These are phyloP conservation scores for Trifolium fragiferum DNA, from an alignment of 306 rosid species.

Conservation along the genomic window DNA sequence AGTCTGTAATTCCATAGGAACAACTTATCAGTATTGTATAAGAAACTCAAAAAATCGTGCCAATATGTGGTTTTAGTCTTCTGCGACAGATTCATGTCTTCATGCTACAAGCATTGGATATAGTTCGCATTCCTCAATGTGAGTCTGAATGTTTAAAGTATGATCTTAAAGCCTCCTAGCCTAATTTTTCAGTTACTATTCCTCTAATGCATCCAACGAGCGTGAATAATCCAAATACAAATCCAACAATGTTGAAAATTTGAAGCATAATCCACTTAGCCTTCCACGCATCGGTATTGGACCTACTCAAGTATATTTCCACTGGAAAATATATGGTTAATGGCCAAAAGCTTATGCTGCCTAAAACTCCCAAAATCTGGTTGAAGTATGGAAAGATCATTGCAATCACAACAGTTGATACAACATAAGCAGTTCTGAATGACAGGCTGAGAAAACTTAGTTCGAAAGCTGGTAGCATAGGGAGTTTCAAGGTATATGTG, in stretches of 20 bases:
- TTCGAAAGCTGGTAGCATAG: constrained; percentile 50
- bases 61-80: neutral
- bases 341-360: constrained; percentile 72
- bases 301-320: constrained; percentile 58
- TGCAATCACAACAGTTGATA: constrained; percentile 55
- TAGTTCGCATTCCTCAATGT: neutral
- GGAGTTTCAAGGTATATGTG: constrained; percentile 46
- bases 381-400: constrained; percentile 75
- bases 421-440: constrained; percentile 65
- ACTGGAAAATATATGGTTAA: constrained; percentile 69
- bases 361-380: constrained; percentile 67
- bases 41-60: constrained; percentile 13
- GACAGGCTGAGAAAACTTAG: constrained; percentile 56
- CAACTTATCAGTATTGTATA: constrained; percentile 6
- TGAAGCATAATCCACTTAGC: constrained; percentile 61
- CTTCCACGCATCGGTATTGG: constrained; percentile 52
- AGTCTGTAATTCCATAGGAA: neutral
- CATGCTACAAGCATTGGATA: neutral
- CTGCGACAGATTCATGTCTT: neutral
- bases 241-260: constrained; percentile 49
- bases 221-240: constrained; percentile 52
- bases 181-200: constrained; percentile 49
- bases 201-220: constrained; percentile 64
- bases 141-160: neutral
- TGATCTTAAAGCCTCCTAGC: constrained; percentile 41